phyloP scores from a whole-genome alignment of 495 filamentous ascomycete genomes.

The Trichoderma orchidacearum region DNA sequence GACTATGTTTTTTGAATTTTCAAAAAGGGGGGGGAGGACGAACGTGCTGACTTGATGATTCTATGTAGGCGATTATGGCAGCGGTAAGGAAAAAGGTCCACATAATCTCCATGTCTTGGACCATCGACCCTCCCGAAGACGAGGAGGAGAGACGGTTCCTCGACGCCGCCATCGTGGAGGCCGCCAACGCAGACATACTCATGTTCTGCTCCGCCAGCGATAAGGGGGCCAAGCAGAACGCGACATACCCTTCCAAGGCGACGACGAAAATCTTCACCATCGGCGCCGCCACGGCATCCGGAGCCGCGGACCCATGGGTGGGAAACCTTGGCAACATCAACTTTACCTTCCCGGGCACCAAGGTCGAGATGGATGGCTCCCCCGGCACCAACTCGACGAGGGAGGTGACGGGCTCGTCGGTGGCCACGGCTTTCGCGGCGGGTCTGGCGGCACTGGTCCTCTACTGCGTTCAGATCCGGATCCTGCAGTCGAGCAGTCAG shows the following conservation, averaged over 20 bases:
- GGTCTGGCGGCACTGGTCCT: constrained; percentile 14
- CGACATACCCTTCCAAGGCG: constrained; percentile 1
- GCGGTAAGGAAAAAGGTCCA: constrained; percentile 8
- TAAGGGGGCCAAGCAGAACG: constrained; percentile 4
- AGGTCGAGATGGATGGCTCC: constrained; percentile 6
- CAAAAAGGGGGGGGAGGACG: no score
- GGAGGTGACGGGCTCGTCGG: constrained; percentile 9
- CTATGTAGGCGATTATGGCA: constrained; percentile 5
- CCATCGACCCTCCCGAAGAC: constrained; percentile 7
- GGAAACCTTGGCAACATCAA: constrained; percentile 10
- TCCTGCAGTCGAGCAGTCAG: neutral
- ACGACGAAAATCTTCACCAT: constrained; percentile 7
- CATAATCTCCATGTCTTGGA: constrained; percentile 14
- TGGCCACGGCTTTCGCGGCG: constrained; percentile 14
- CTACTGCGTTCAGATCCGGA: constrained; percentile 11
- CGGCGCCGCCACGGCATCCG: constrained; percentile 7
- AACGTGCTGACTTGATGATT: neutral
- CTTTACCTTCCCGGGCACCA: constrained; percentile 13
- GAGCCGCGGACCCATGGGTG: constrained; percentile 11
- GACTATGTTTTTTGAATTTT: neutral
- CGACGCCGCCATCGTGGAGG: constrained; percentile 5
- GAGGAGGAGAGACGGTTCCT: constrained; percentile 3
- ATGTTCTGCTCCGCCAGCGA: constrained; percentile 11
- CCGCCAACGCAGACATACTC: constrained; percentile 9
- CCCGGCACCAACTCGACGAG: neutral